These are phyloP conservation scores for Mortierella antarctica DNA, from an alignment of 192 early-diverging fungal genomes.

Conservation along the genomic window DNA sequence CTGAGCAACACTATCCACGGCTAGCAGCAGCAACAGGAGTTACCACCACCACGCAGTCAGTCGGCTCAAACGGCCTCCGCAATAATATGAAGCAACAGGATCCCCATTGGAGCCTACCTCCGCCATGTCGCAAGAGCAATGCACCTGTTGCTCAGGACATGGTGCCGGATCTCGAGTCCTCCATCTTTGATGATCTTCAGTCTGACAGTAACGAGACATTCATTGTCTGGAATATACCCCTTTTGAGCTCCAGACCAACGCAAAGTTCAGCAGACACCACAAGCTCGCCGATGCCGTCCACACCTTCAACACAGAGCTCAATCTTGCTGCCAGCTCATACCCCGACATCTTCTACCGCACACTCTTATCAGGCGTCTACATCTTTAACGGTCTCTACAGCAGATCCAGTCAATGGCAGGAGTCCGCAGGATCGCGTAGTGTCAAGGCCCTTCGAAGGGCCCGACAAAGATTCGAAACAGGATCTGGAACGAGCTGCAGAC, in stretches of 20 bases:
- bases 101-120: constrained; percentile 6
- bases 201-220: constrained; percentile 37
- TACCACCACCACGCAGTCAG: no score
- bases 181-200: constrained; percentile 36
- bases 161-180: constrained; percentile 2
- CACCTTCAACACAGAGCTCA: background rate
- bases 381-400: background rate
- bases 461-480: no score
- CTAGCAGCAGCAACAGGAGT: no score
- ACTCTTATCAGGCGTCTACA: background rate
- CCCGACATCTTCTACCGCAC: background rate
- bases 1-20: background rate
- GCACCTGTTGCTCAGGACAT: background rate
- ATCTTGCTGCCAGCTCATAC: no score
- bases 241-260: background rate
- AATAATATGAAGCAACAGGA: background rate
- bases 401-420: background rate
- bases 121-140: no score
- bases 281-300: background rate
- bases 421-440: no score
- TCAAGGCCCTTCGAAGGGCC: no score
- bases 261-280: background rate
- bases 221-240: constrained; percentile 31
- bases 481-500: background rate
- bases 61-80: no score